phyloP scores from a whole-genome alignment of 345 rosid species.

The Crucihimalaya himalaica region DNA sequence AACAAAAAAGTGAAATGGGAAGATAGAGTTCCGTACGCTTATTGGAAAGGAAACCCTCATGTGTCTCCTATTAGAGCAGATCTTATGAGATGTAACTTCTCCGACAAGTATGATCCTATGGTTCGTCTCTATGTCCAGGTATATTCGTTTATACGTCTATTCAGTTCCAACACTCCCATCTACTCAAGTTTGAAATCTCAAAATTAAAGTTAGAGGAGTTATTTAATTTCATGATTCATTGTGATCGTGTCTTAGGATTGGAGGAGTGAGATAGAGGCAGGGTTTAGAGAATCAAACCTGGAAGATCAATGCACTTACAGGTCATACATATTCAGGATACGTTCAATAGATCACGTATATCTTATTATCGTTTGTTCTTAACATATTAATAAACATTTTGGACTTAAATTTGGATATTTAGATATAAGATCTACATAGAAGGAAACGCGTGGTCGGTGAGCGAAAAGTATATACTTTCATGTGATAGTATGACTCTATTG shows the following conservation, averaged over 20 bases:
- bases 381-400: neutral
- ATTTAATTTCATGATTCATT: neutral
- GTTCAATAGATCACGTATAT: neutral
- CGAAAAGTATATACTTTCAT: conserved; percentile 53
- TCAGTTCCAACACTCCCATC: neutral
- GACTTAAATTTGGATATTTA: conserved; percentile 5
- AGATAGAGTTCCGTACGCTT: conserved; percentile 64
- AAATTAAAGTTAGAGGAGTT: neutral
- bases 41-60: conserved; percentile 68
- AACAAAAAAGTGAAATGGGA: conserved; percentile 55
- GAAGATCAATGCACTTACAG: conserved; percentile 64
- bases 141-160: neutral
- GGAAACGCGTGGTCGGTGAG: conserved; percentile 61
- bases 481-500: conserved; percentile 50
- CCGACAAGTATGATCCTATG: conserved; percentile 46
- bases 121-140: conserved; percentile 51
- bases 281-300: conserved; percentile 48
- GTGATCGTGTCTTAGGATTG: conserved; percentile 43
- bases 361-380: neutral
- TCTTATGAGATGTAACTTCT: conserved; percentile 56
- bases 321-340: conserved; percentile 11
- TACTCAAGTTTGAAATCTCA: neutral
- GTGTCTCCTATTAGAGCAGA: conserved; percentile 46
- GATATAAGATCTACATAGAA: conserved; percentile 62
- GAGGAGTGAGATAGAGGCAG: conserved; percentile 40